Evolutionary conservation across 1,139 yeast species (phyloP).

Genomic region (Taiozyma sp.): DNA sequence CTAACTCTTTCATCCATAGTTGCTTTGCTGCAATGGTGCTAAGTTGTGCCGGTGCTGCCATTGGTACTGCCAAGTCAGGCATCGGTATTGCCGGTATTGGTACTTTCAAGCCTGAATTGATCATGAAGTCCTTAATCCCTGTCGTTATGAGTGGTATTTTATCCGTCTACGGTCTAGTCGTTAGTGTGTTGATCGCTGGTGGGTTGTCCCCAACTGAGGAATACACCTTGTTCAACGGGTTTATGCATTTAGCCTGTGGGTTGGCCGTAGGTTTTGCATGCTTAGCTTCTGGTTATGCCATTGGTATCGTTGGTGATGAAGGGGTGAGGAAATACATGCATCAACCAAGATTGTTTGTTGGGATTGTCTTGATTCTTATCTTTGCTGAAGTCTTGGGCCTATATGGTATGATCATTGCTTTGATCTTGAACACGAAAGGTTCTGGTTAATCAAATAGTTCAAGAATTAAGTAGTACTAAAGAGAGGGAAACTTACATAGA

Average conservation of each 20-base stretch:
- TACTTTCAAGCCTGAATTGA: slow-evolving; percentile 76
- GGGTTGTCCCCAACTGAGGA: slow-evolving; percentile 71
- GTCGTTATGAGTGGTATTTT: slow-evolving; percentile 98
- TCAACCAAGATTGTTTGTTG: slow-evolving; percentile 95
- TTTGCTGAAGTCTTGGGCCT: slow-evolving; percentile 97
- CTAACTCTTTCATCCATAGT: slow-evolving; percentile 21
- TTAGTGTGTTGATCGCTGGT: slow-evolving; percentile 92
- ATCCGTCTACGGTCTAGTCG: slow-evolving; percentile 94
- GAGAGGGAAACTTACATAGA: background rate
- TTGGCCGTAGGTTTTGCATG: slow-evolving; percentile 94
- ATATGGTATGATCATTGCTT: slow-evolving; percentile 90
- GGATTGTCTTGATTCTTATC: slow-evolving; percentile 87
- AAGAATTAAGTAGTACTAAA: background rate
- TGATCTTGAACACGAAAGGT: slow-evolving; percentile 86
- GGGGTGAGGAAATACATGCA: slow-evolving; percentile 97
- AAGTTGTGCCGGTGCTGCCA: slow-evolving; percentile 94
- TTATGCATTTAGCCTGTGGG: slow-evolving; percentile 96
- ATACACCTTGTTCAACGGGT: slow-evolving; percentile 88
- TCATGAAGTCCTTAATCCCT: slow-evolving; percentile 83
- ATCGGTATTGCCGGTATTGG: slow-evolving; percentile 93
- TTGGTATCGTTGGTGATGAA: slow-evolving; percentile 98
- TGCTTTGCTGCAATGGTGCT: slow-evolving; percentile 90
- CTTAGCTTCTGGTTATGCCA: slow-evolving; percentile 95
- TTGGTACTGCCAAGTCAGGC: slow-evolving; percentile 98
- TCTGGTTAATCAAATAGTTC: slow-evolving; percentile 36